Evolutionary conservation across 768 basidiomycete genomes (phyloP).

Genomic region (Suillus tomentosus): DNA sequence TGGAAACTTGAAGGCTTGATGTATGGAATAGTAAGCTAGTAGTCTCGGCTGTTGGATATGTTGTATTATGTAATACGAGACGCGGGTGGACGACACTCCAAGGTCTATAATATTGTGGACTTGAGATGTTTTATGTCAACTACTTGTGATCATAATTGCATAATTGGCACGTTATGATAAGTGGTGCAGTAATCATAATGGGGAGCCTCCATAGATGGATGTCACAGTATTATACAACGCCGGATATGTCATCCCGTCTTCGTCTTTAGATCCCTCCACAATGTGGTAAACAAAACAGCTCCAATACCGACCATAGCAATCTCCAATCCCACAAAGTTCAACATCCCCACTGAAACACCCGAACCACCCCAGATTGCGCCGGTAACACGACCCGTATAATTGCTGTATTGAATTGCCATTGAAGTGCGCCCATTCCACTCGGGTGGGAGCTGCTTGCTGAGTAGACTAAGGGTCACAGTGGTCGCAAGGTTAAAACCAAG

Average conservation of each 20-base stretch:
- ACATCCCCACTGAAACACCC: slow-evolving; percentile 56
- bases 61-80: too few species aligned
- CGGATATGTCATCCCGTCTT: slow-evolving; percentile 50
- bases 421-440: slow-evolving; percentile 59
- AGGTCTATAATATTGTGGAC: too few species aligned
- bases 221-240: neutral
- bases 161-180: too few species aligned
- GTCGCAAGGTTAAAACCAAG: slow-evolving; percentile 75
- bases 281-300: slow-evolving; percentile 48
- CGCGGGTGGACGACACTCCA: too few species aligned
- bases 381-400: slow-evolving; percentile 62
- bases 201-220: too few species aligned
- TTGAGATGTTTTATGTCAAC: too few species aligned
- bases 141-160: too few species aligned
- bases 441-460: slow-evolving; percentile 69
- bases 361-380: slow-evolving; percentile 72
- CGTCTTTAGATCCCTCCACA: slow-evolving; percentile 68
- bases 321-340: slow-evolving; percentile 58
- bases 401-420: slow-evolving; percentile 68
- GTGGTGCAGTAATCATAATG: too few species aligned
- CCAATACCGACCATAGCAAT: slow-evolving; percentile 63
- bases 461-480: slow-evolving; percentile 64
- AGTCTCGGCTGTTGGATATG: too few species aligned
- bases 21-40: too few species aligned
- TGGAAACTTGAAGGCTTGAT: too few species aligned